phyloP scores from a whole-genome alignment of 768 basidiomycete species.

The Kwoniella europaea region DNA sequence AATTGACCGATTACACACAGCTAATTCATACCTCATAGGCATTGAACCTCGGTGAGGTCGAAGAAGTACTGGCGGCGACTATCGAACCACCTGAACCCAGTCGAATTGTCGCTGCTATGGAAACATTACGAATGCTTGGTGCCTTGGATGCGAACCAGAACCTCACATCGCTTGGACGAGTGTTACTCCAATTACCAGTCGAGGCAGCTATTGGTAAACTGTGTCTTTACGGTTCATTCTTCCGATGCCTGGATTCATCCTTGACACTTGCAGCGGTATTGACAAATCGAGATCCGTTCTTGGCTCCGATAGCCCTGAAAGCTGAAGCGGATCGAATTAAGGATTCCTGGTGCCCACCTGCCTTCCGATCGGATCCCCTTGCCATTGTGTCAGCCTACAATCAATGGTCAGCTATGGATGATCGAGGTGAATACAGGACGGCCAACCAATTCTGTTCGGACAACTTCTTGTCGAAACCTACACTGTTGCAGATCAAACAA shows the following conservation, averaged over 20 bases:
- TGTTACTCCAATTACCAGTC: constrained; percentile 85
- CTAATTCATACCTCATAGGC: constrained; percentile 59
- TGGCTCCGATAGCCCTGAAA: constrained; percentile 78
- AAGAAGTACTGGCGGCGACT: constrained; percentile 79
- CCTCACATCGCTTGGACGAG: constrained; percentile 82
- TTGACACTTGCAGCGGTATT: constrained; percentile 89
- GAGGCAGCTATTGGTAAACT: constrained; percentile 88
- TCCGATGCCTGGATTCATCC: constrained; percentile 78
- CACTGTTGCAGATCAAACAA: constrained; percentile 77
- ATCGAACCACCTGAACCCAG: constrained; percentile 85
- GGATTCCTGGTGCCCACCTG: constrained; percentile 72
- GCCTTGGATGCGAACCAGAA: constrained; percentile 76
- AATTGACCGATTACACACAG: background rate
- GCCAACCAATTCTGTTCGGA: constrained; percentile 78
- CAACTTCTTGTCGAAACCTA: constrained; percentile 89
- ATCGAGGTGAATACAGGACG: constrained; percentile 66
- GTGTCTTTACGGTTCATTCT: constrained; percentile 87
- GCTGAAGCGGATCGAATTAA: constrained; percentile 73
- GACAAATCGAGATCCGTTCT: constrained; percentile 86
- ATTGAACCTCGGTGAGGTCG: constrained; percentile 82
- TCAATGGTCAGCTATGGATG: constrained; percentile 76
- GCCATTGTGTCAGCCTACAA: constrained; percentile 81
- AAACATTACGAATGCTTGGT: constrained; percentile 79
- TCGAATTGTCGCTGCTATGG: constrained; percentile 79
- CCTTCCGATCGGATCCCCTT: constrained; percentile 79